These are phyloP conservation scores for Tylopilus sp. DNA, from an alignment of 1,284 basidiomycete genomes.

Conservation along the genomic window DNA sequence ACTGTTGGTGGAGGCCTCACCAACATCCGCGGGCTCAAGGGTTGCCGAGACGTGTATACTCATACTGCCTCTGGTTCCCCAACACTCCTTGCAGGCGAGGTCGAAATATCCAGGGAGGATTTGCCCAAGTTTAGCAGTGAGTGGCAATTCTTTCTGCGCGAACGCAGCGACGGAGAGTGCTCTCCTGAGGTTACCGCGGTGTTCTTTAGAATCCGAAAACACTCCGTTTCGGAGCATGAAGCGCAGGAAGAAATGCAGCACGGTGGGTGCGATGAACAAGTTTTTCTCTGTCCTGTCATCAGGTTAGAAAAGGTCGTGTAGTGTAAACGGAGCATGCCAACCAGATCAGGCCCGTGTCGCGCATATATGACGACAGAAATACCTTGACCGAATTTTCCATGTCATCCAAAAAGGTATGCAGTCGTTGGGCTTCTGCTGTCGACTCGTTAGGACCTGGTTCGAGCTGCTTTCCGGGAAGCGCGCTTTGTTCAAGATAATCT, in stretches of 20 bases:
- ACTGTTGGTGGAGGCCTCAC: neutral
- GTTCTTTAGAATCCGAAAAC: conserved; percentile 31
- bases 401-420: conserved; percentile 42
- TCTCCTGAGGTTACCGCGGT: conserved; percentile 28
- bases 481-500: conserved; percentile 33
- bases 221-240: conserved; percentile 44
- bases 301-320: neutral
- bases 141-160: conserved; percentile 44
- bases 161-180: conserved; percentile 35
- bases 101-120: conserved; percentile 41
- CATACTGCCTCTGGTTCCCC: conserved; percentile 28
- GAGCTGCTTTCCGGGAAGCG: conserved; percentile 30
- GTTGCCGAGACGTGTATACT: conserved; percentile 21
- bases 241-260: conserved; percentile 47
- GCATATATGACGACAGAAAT: conserved; percentile 49
- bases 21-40: neutral
- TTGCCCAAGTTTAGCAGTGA: conserved; percentile 38
- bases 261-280: conserved; percentile 37
- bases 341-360: conserved; percentile 47
- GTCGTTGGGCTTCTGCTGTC: conserved; percentile 18
- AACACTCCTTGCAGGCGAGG: conserved; percentile 37
- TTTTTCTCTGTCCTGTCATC: conserved; percentile 30
- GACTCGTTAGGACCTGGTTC: conserved; percentile 21
- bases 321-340: conserved; percentile 19
- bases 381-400: conserved; percentile 45